Conservation (phyloP, 345 rosid genomes). For the Ailanthus altissimus region DNA sequence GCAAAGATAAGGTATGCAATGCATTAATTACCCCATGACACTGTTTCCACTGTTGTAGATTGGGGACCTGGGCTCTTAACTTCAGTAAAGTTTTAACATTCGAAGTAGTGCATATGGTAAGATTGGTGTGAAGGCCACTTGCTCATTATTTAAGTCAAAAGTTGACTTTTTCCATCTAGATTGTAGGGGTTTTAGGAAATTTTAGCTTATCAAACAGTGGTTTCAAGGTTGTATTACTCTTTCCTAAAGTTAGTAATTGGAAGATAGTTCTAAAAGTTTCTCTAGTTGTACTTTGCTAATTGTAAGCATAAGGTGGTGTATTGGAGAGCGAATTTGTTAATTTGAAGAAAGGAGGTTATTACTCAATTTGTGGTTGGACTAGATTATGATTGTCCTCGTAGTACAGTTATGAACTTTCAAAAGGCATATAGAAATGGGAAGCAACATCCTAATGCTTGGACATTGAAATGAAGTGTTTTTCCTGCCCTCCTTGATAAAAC, state of each 20-base stretch:
- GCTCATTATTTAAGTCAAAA: neutral
- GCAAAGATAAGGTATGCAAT: neutral
- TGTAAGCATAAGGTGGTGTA: neutral
- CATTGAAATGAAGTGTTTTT: conserved; percentile 9
- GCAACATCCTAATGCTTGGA: neutral
- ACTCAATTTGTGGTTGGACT: conserved; percentile 10
- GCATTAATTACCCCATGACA: neutral
- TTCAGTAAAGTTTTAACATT: neutral
- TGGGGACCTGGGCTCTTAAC: neutral
- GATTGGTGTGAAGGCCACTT: conserved; percentile 1
- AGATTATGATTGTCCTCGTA: neutral
- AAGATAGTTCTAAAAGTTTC: conserved; percentile 2
- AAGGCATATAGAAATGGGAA: conserved; percentile 8
- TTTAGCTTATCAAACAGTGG: conserved; percentile 17
- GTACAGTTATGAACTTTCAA: conserved; percentile 13
- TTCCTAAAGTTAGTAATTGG: neutral
- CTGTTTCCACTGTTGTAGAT: neutral
- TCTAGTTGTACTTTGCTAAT: conserved; percentile 13
- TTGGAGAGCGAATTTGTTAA: conserved; percentile 13
- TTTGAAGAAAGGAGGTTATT: conserved; percentile 4
- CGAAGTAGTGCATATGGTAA: neutral
- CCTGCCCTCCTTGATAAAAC: neutral
- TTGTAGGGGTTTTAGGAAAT: neutral
- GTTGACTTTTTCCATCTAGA: neutral
- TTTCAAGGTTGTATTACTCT: neutral